Evolutionary conservation across 2,329 filamentous ascomycete species (phyloP).

Genomic region (Cryphonectria radicalis): DNA sequence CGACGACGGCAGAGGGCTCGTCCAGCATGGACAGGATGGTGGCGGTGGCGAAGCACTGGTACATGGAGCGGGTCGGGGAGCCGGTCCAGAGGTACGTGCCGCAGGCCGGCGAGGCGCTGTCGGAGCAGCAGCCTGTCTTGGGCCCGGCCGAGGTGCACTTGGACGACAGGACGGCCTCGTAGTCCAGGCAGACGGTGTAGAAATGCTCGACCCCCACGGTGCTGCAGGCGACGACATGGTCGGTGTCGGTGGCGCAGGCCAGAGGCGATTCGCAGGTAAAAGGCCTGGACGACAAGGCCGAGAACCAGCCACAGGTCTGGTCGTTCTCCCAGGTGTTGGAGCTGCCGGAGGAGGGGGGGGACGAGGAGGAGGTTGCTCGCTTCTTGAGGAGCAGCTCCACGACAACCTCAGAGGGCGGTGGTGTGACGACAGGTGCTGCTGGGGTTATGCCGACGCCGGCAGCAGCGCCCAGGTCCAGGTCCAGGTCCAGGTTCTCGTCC

Average conservation of each 20-base stretch:
- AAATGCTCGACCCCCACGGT: slow-evolving; percentile 38
- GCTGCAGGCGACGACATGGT: slow-evolving; percentile 43
- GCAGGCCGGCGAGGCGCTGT: slow-evolving; percentile 35
- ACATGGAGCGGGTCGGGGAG: slow-evolving; percentile 41
- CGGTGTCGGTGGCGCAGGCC: slow-evolving; percentile 39
- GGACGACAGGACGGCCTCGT: slow-evolving; percentile 37
- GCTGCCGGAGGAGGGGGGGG: slow-evolving; percentile 10
- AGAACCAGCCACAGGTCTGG: slow-evolving; percentile 37
- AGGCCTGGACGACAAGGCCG: slow-evolving; percentile 32
- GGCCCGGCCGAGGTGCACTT: slow-evolving; percentile 36
- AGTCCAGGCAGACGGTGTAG: slow-evolving; percentile 43
- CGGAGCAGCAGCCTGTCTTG: slow-evolving; percentile 45
- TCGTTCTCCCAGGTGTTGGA: slow-evolving; percentile 34
- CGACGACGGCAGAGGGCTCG: slow-evolving; percentile 40
- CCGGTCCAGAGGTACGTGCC: slow-evolving; percentile 45
- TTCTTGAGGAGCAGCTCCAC: slow-evolving; percentile 32
- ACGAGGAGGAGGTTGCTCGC: slow-evolving; percentile 20
- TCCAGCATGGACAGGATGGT: slow-evolving; percentile 41
- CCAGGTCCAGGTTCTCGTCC: not conserved
- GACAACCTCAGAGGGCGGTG: slow-evolving; percentile 26
- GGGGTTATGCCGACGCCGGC: slow-evolving; percentile 3
- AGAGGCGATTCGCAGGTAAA: slow-evolving; percentile 20
- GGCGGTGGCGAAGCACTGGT: slow-evolving; percentile 38
- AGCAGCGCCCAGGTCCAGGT: too few relatives aligned
- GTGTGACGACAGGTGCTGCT: slow-evolving; percentile 20